A percentile compares a stretch with the other conserved stretches of the same genome.
These are phyloP conservation scores for Sporothrix humicola DNA, from an alignment of 2,329 filamentous ascomycete species.

Conservation along the genomic window DNA sequence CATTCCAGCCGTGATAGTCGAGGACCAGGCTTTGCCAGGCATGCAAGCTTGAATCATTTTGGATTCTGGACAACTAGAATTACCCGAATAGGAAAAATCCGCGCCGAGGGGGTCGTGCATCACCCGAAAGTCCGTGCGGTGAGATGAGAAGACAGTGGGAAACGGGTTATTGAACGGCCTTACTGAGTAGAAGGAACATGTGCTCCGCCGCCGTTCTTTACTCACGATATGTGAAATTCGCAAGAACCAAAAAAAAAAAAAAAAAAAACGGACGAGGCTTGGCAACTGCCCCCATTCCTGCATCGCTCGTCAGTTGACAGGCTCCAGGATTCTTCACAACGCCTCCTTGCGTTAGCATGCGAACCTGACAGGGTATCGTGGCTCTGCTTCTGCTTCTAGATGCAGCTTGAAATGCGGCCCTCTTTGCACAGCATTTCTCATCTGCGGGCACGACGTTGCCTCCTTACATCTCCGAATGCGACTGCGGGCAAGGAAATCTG, in stretches of 20 bases:
- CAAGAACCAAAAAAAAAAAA: background rate
- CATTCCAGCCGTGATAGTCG: constrained; percentile 16
- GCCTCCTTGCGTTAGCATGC: background rate
- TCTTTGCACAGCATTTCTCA: constrained; percentile 5
- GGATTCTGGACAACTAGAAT: background rate
- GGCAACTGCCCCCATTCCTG: constrained; percentile 25
- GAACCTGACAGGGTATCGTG: background rate
- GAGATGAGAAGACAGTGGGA: background rate
- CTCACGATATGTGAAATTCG: background rate
- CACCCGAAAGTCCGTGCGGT: constrained; percentile 11
- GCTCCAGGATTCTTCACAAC: background rate
- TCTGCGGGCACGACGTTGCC: background rate
- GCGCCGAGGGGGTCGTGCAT: background rate
- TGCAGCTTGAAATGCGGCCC: background rate
- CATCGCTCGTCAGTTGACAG: background rate
- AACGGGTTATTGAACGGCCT: background rate
- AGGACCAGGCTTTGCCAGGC: background rate
- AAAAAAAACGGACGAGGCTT: background rate
- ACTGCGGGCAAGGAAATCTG: background rate
- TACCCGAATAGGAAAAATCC: background rate
- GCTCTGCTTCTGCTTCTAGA: background rate
- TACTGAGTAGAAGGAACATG: background rate
- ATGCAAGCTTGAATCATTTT: constrained; percentile 10
- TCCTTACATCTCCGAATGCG: background rate
- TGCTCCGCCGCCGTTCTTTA: background rate